phyloP scores from a whole-genome alignment of 2,329 filamentous ascomycete species.

The Aspergillus sp. region DNA sequence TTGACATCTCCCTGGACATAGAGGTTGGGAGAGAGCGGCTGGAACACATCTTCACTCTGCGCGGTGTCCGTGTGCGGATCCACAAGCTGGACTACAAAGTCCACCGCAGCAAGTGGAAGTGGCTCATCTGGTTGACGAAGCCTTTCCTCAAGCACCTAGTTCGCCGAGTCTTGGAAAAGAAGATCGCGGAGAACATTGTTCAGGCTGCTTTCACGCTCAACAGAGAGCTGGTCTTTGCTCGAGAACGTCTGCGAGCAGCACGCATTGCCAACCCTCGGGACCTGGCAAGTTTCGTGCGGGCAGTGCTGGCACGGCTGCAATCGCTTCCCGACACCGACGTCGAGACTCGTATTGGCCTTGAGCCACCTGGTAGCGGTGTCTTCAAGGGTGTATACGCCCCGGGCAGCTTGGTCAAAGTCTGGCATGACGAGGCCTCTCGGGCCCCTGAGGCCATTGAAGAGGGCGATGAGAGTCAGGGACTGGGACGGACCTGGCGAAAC shows the following conservation, averaged over 20 bases:
- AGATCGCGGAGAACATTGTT: conserved; percentile 71
- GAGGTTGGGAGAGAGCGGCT: conserved; percentile 77
- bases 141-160: conserved; percentile 80
- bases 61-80: conserved; percentile 74
- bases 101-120: conserved; percentile 69
- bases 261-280: conserved; percentile 80
- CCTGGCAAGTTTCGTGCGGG: conserved; percentile 77
- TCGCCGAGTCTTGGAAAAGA: conserved; percentile 74
- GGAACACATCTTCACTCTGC: conserved; percentile 79
- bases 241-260: conserved; percentile 83
- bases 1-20: conserved; percentile 82
- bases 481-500: conserved; percentile 69
- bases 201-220: conserved; percentile 73
- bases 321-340: conserved; percentile 75
- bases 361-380: conserved; percentile 61
- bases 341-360: conserved; percentile 71
- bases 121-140: conserved; percentile 79
- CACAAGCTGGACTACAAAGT: conserved; percentile 84
- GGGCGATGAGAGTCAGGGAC: conserved; percentile 59
- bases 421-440: conserved; percentile 74
- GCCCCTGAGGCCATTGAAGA: conserved; percentile 76
- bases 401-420: conserved; percentile 85
- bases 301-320: conserved; percentile 73
- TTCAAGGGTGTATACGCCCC: conserved; percentile 87
- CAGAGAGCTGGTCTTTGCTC: conserved; percentile 80